Evolutionary conservation across 768 basidiomycete species (phyloP), one percentile per base, ranked within the genome.

Genomic region (Leucocoprinus sp.): DNA sequence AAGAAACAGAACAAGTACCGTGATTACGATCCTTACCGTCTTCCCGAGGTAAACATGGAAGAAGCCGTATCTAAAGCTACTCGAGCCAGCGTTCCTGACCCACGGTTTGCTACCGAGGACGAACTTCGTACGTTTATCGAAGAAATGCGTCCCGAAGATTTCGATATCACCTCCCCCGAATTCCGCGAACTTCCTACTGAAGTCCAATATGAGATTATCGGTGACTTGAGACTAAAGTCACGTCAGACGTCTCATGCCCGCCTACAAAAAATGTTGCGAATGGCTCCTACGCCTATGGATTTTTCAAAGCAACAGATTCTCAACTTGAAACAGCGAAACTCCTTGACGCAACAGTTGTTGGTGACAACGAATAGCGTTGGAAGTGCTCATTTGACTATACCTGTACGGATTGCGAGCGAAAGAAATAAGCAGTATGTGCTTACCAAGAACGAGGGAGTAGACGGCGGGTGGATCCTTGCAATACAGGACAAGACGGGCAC

Each of bases 171-270:
- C 14, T 93, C 93, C 1, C 76, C 89, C 4, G 89, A 83, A 15
- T 99, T 99, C 60, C 78, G 83, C 18, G 87, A 90, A 51, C 76
- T 98, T 2, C 93, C 96, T 2, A 95, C 91, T 0, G 93, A 98
- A 61, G 80, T 96, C 17, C 92, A 99, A 55, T 99, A 98, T 64
- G 96, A 99, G 66, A 95, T 99, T 53, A 82, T 98, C 26, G 93
- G 95, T 43, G 96, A 99, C 66, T 70, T 98, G 38, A 80, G 96
- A 2, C 71, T 96, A 46, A 93, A 92, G 62, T 97, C 93, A 1
- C 77, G 96, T 2, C 93, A 97, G 64, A 93, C 90, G 9, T 95
- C 91, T 7, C 85, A 93, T 65, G 81, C 80, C 24, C 86, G 96
- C 3, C 66, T 98, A 36, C 86, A 96, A 56, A 82, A 83, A 45